These are phyloP conservation scores for Buddleja alternifolia DNA, from an alignment of 257 asterid genomes.

Conservation along the genomic window DNA sequence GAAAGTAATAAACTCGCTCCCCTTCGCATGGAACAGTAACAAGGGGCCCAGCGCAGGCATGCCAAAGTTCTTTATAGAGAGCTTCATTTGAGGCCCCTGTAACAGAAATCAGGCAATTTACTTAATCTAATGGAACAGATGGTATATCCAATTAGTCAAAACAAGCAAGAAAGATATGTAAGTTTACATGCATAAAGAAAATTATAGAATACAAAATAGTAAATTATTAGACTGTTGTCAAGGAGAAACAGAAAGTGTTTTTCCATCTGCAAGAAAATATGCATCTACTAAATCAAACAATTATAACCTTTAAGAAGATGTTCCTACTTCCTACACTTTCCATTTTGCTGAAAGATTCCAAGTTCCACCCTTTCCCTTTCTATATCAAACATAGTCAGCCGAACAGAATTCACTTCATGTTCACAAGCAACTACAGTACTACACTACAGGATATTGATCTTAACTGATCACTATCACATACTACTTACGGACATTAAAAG, in stretches of 20 bases:
- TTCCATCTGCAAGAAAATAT: constrained; percentile 1
- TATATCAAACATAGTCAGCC: background rate
- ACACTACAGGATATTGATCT: background rate
- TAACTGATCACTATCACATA: constrained; percentile 2
- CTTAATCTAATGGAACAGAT: background rate
- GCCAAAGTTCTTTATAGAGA: constrained; percentile 87
- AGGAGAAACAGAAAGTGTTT: constrained; percentile 4
- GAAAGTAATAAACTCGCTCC: constrained; percentile 88
- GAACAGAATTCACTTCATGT: constrained; percentile 3
- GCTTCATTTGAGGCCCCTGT: constrained; percentile 69
- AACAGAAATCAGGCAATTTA: constrained; percentile 29
- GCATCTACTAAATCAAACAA: background rate
- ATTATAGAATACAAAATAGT: background rate
- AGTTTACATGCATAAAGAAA: constrained; percentile 11
- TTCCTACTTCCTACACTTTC: constrained; percentile 11
- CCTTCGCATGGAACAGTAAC: constrained; percentile 87
- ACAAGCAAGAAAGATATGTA: background rate
- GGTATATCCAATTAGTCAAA: background rate
- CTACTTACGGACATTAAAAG: constrained; percentile 3
- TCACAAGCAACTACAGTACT: background rate
- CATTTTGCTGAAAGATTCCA: background rate
- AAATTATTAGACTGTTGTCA: background rate
- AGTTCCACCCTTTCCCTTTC: background rate
- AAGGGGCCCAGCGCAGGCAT: constrained; percentile 98
- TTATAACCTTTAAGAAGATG: background rate